These are phyloP conservation scores for Botryosphaeria dothidea DNA, from an alignment of 2,329 filamentous ascomycete genomes.

Conservation along the genomic window DNA sequence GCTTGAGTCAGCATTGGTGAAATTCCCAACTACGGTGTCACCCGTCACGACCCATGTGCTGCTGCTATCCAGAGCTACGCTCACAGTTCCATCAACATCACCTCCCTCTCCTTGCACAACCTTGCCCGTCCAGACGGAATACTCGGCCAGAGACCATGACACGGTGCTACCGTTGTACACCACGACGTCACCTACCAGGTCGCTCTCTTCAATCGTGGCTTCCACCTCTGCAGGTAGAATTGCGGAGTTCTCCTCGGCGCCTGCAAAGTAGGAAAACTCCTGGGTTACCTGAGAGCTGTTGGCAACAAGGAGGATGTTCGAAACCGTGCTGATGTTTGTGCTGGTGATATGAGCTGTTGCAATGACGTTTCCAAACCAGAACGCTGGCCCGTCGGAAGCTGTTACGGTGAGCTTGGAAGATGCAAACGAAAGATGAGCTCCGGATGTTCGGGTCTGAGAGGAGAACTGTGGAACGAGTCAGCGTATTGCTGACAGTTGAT, in stretches of 20 bases:
- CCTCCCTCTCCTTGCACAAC: neutral
- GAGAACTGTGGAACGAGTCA: conserved; percentile 19
- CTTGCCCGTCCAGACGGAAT: conserved; percentile 10
- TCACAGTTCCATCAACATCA: neutral
- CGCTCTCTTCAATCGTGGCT: conserved; percentile 28
- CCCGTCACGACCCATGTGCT: neutral
- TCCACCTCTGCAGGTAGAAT: conserved; percentile 30
- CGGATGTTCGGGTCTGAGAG: conserved; percentile 21
- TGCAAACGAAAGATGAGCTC: conserved; percentile 26
- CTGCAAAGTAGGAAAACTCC: conserved; percentile 36
- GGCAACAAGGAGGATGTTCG: conserved; percentile 29
- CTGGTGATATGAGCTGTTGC: conserved; percentile 21
- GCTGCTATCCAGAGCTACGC: neutral
- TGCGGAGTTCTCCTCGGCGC: conserved; percentile 28
- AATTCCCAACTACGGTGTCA: neutral
- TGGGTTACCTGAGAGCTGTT: conserved; percentile 34
- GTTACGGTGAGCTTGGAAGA: conserved; percentile 25
- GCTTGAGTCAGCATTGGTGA: neutral
- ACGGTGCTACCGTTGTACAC: conserved; percentile 33
- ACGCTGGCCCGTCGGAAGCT: conserved; percentile 22
- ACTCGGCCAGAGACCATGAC: neutral
- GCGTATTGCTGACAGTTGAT: too few relatives aligned
- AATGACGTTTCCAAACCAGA: conserved; percentile 38
- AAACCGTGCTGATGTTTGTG: conserved; percentile 23
- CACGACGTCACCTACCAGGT: conserved; percentile 32